Evolutionary conservation across 805 yeast genomes (phyloP), one percentile per base, ranked within the genome.

Genomic region (Starmerella tilneyi): DNA sequence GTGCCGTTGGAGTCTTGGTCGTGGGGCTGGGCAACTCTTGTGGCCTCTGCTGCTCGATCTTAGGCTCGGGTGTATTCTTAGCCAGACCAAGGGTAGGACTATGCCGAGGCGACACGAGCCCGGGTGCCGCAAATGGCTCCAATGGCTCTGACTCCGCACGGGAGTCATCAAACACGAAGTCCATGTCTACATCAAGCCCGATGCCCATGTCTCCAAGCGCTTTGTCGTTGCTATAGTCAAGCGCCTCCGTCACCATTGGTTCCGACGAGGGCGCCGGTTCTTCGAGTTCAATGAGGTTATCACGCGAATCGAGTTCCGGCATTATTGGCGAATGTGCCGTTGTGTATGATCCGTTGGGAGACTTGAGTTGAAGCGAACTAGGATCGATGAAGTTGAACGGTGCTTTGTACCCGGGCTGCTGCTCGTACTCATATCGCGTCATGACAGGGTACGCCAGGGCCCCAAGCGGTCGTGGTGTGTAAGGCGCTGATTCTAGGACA

Each of bases 301-400:
- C 38, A 19, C 15, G 27, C 27, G 21, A 17, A 17, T 26, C 28
- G 6, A n/a, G 15, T 5, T 12, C 9, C 9, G 27, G 12, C n/a
- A 11, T 8, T 12, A n/a, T 21, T 21, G 38, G 38, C 27, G 38
- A 34, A 19, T 21, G 19, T 13, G 26, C 9, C 13, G 37, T 15
- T 8, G 12, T 16, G 13, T 31, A 16, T 16, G 36, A 23, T 1
- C 21, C 27, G 38, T 9, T n/a, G 21, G 38, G 38, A 19, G 19
- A 27, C 33, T 28, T 37, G 26, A 49, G 42, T 44, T 49, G 52
- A 36, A 49, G 29, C 8, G 38, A 32, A 38, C 53, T 49, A n/a
- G 53, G 53, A 31, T 49, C 34, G 41, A 49, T 40, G 45, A 29
- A 49, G 24, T 34, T 23, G 20, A 49, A 36, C 8, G 53, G 52